Conservation (phyloP, 2,329 filamentous ascomycete species). For the Neodidymelliopsis sp. region DNA sequence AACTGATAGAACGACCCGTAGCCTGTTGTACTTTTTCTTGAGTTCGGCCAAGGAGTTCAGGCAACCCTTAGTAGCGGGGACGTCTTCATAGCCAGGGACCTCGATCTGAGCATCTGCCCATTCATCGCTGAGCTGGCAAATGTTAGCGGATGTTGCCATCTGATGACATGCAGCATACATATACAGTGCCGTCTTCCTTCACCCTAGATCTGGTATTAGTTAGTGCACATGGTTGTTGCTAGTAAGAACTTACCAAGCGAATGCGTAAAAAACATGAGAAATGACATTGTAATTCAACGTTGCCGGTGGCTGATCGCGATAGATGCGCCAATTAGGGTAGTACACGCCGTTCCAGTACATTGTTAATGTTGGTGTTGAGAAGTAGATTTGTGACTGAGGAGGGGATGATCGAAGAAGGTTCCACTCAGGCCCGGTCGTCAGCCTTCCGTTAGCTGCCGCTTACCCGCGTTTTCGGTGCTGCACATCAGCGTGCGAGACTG, state of each 20-base stretch:
- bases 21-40: slow-evolving; percentile 72
- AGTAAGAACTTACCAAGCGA: slow-evolving; percentile 63
- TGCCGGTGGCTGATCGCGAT: slow-evolving; percentile 75
- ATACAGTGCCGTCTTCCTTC: slow-evolving; percentile 74
- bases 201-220: slow-evolving; percentile 59
- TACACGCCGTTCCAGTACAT: slow-evolving; percentile 76
- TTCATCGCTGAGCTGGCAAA: slow-evolving; percentile 74
- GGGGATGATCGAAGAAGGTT: slow-evolving; percentile 30
- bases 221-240: slow-evolving; percentile 16
- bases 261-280: slow-evolving; percentile 84
- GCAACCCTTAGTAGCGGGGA: slow-evolving; percentile 56
- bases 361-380: slow-evolving; percentile 39
- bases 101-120: slow-evolving; percentile 76
- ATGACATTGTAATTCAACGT: slow-evolving; percentile 78
- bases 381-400: slow-evolving; percentile 33
- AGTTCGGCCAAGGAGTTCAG: slow-evolving; percentile 76
- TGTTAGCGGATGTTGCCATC: slow-evolving; percentile 27
- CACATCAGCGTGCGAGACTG: slow-evolving; percentile 34
- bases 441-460: slow-evolving; percentile 33
- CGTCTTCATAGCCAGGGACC: slow-evolving; percentile 66
- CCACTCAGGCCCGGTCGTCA: slow-evolving; percentile 40
- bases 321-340: slow-evolving; percentile 81
- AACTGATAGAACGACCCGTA: slow-evolving; percentile 79
- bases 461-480: slow-evolving; percentile 42
- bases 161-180: slow-evolving; percentile 64